These are phyloP conservation scores for Xerocomus brunneocitrinus DNA, from an alignment of 768 basidiomycete species.

Conservation along the genomic window DNA sequence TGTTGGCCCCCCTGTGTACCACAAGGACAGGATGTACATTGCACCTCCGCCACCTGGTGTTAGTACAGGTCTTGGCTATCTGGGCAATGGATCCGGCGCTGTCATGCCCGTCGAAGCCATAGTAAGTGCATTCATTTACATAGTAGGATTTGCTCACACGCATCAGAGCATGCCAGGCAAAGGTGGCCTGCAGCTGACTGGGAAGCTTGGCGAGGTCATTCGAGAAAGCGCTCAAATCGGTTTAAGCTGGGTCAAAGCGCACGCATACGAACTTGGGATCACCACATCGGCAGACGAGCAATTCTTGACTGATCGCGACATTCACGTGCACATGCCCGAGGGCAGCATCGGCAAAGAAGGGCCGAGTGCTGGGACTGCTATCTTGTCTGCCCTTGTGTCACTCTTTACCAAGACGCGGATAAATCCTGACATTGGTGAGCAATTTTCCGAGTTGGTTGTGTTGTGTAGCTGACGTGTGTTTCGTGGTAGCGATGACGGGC, in stretches of 20 bases:
- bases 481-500: conserved; percentile 83
- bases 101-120: conserved; percentile 97
- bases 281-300: conserved; percentile 66
- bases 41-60: conserved; percentile 84
- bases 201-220: conserved; percentile 97
- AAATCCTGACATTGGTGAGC: conserved; percentile 81
- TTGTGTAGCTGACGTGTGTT: background rate
- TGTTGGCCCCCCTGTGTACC: conserved; percentile 92
- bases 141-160: background rate
- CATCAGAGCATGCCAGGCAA: conserved; percentile 92
- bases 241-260: conserved; percentile 86
- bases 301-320: conserved; percentile 79
- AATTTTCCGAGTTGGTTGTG: background rate
- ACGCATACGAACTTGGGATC: conserved; percentile 87
- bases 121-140: conserved; percentile 42
- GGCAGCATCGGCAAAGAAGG: conserved; percentile 93
- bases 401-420: conserved; percentile 84
- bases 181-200: conserved; percentile 86
- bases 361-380: conserved; percentile 93
- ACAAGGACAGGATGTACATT: conserved; percentile 89
- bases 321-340: conserved; percentile 97
- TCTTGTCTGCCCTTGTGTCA: conserved; percentile 86
- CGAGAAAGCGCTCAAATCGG: conserved; percentile 95
- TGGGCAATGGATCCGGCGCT: conserved; percentile 93
- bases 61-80: conserved; percentile 90